These are phyloP conservation scores for Naganishia randhawae DNA, from an alignment of 768 basidiomycete species.

Conservation along the genomic window DNA sequence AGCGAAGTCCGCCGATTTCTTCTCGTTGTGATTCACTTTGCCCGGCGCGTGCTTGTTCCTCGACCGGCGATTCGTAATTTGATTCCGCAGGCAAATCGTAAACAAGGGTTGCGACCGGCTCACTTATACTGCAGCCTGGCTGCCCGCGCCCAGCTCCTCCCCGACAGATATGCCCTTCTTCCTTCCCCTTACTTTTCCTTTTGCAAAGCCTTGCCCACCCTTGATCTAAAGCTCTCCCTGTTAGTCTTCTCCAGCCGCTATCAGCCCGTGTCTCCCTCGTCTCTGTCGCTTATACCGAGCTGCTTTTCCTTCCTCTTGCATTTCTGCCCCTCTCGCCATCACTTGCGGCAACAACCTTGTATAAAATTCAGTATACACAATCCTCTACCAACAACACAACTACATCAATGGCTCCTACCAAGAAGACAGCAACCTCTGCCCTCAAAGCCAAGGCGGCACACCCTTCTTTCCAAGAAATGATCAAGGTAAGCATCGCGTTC, in stretches of 20 bases:
- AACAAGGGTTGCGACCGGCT: constrained; percentile 13
- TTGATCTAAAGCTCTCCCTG: not conserved
- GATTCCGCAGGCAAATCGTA: constrained; percentile 19
- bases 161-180: constrained; percentile 6
- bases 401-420: constrained; percentile 47
- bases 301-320: not conserved
- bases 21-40: not conserved
- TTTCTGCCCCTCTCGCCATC: not conserved
- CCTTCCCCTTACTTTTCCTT: not conserved
- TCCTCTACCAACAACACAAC: constrained; percentile 27
- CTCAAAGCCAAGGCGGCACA: constrained; percentile 54
- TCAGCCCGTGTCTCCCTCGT: not conserved
- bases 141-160: not conserved
- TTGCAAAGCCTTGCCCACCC: not conserved
- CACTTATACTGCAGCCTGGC: constrained; percentile 14
- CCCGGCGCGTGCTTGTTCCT: constrained; percentile 3
- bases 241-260: not conserved
- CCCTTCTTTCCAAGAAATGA: constrained; percentile 58
- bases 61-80: constrained; percentile 20
- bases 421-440: constrained; percentile 40
- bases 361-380: not conserved
- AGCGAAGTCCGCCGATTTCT: not conserved
- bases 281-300: constrained; percentile 20
- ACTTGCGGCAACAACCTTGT: not conserved
- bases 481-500: constrained; percentile 48